Evolutionary conservation across 495 filamentous ascomycete genomes (phyloP).

Genomic region (Lindgomyces ingoldianus): DNA sequence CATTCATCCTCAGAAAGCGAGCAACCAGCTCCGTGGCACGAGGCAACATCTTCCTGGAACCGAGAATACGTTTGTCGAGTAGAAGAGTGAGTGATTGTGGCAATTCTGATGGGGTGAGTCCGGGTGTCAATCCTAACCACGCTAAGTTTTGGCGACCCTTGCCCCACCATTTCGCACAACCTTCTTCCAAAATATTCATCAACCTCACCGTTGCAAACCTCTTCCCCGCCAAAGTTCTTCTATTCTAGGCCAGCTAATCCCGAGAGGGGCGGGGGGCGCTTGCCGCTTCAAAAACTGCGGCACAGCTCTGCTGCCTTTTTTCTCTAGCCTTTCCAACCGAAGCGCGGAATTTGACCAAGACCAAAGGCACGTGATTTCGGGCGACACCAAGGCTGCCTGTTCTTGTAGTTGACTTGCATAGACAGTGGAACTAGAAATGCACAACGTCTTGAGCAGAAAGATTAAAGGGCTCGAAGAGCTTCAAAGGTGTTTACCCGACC

Average conservation of each 20-base stretch:
- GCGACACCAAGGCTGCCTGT: neutral
- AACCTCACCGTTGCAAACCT: no score
- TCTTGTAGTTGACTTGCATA: neutral
- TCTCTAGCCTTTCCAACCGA: no score
- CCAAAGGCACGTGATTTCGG: neutral
- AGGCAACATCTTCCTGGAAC: constrained; percentile 10
- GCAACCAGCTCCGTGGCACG: constrained; percentile 57
- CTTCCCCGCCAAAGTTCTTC: neutral
- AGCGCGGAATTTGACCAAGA: no score
- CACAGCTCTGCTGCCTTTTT: no score
- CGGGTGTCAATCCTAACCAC: no score
- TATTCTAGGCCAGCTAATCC: no score
- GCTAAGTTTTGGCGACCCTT: neutral
- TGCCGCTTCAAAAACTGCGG: no score
- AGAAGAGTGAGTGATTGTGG: neutral
- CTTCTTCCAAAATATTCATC: no score
- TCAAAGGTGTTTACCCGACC: constrained; percentile 24
- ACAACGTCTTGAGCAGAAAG: neutral
- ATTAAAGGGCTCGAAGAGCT: constrained; percentile 20
- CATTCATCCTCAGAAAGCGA: constrained; percentile 61
- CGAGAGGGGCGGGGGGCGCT: no score
- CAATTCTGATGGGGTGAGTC: no score
- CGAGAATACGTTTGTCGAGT: neutral
- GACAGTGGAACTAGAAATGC: neutral
- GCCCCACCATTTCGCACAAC: neutral